These are phyloP conservation scores for Xylogone sp. DNA, from an alignment of 2,329 filamentous ascomycete species.

Conservation along the genomic window DNA sequence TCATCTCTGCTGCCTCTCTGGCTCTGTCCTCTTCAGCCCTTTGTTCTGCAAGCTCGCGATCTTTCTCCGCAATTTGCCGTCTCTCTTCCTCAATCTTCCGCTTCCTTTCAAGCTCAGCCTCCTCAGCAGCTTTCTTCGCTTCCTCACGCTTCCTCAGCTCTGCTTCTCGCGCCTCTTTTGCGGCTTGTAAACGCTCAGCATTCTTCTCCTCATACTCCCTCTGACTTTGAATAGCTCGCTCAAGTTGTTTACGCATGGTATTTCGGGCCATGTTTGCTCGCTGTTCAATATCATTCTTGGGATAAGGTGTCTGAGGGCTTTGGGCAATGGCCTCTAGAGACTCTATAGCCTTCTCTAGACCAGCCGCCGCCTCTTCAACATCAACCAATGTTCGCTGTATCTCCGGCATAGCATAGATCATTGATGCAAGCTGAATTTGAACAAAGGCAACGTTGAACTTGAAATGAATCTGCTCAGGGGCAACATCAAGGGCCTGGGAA, in stretches of 20 bases:
- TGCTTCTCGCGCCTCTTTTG: conserved; percentile 74
- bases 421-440: conserved; percentile 86
- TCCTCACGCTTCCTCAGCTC: conserved; percentile 78
- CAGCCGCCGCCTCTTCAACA: conserved; percentile 73
- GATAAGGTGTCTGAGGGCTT: conserved; percentile 74
- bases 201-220: conserved; percentile 92
- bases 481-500: conserved; percentile 65
- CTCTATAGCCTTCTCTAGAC: conserved; percentile 82
- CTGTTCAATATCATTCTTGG: conserved; percentile 84
- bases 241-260: conserved; percentile 88
- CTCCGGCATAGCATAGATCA: conserved; percentile 72
- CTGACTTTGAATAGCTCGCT: conserved; percentile 79
- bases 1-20: conserved; percentile 72
- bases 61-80: conserved; percentile 71
- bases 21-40: conserved; percentile 67
- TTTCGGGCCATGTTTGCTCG: conserved; percentile 97
- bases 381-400: conserved; percentile 74
- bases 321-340: conserved; percentile 60
- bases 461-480: conserved; percentile 82
- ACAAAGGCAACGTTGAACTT: conserved; percentile 98
- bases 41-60: conserved; percentile 68
- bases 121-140: conserved; percentile 62
- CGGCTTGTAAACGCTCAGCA: conserved; percentile 78
- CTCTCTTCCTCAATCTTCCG: conserved; percentile 84
- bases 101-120: conserved; percentile 68